A percentile compares a stretch with the other conserved stretches of the same genome.
phyloP scores from a whole-genome alignment of 257 asterid species.

The Nicotiana paniculata region DNA sequence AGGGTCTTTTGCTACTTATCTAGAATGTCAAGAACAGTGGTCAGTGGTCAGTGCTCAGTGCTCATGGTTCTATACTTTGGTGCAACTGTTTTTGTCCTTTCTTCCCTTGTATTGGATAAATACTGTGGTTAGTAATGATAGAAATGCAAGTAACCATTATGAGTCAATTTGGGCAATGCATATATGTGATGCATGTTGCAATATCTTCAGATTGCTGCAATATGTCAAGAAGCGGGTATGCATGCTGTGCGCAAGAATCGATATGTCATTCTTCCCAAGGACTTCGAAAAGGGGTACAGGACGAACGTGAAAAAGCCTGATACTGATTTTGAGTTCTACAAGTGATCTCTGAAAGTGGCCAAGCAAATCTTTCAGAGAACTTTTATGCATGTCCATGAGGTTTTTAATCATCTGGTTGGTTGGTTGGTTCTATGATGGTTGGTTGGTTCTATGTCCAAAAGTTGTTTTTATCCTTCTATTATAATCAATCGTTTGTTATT shows the following conservation, averaged over 20 bases:
- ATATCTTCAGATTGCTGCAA: constrained; percentile 57
- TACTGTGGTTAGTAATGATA: not conserved
- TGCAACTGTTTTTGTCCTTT: not conserved
- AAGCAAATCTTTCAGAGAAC: not conserved
- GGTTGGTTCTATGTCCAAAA: not conserved
- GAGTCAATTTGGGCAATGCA: not conserved
- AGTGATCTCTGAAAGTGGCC: constrained; percentile 11
- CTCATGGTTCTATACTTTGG: not conserved
- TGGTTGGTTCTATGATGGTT: not conserved
- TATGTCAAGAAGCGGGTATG: constrained; percentile 93
- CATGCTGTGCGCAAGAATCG: constrained; percentile 88
- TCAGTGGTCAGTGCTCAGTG: not conserved
- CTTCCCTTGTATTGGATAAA: not conserved
- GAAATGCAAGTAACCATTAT: too few species aligned
- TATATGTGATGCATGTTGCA: not conserved
- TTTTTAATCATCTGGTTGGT: not conserved
- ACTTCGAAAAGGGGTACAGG: constrained; percentile 82
- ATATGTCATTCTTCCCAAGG: constrained; percentile 76
- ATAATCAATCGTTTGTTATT: not conserved
- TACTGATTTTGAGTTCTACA: constrained; percentile 78
- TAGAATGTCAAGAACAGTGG: not conserved
- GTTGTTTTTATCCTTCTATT: not conserved
- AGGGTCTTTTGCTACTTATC: not conserved
- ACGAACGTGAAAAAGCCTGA: constrained; percentile 86
- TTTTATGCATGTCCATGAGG: not conserved